Conservation (phyloP, 768 basidiomycete genomes). For the Calocybe gangraenosa region DNA sequence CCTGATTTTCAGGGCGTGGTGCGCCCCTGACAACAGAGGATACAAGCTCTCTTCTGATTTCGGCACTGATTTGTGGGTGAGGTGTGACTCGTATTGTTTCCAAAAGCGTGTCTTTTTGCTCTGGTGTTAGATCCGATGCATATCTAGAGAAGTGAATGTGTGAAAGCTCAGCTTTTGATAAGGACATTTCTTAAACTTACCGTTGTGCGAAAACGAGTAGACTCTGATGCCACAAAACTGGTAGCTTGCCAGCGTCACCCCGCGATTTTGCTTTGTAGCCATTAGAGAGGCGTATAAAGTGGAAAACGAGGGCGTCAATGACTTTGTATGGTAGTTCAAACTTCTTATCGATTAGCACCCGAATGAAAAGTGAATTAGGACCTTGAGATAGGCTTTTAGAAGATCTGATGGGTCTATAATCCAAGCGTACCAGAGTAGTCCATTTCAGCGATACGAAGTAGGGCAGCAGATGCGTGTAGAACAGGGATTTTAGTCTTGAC, state of each 20-base stretch:
- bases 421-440: conserved; percentile 94
- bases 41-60: conserved; percentile 87
- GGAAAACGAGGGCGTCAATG: conserved; percentile 94
- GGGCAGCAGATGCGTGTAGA: conserved; percentile 93
- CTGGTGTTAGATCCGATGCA: conserved; percentile 88
- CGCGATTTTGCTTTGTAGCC: conserved; percentile 71
- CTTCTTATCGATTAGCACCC: conserved; percentile 95
- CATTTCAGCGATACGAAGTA: conserved; percentile 92
- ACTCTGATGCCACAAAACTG: conserved; percentile 99
- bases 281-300: conserved; percentile 95
- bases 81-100: conserved; percentile 86
- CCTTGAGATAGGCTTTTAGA: conserved; percentile 36
- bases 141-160: conserved; percentile 49
- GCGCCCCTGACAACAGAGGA: conserved; percentile 86
- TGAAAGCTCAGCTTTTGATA: background rate
- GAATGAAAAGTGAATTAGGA: conserved; percentile 95
- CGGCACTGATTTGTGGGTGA: conserved; percentile 84
- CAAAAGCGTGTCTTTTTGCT: conserved; percentile 96
- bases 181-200: conserved; percentile 33
- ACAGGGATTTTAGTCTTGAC: conserved; percentile 91
- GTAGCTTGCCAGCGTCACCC: conserved; percentile 75
- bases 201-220: conserved; percentile 91
- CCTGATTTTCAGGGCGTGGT: conserved; percentile 62
- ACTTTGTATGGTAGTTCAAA: conserved; percentile 98
- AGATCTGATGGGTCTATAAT: too few species aligned